Evolutionary conservation across 768 basidiomycete species (phyloP), one percentile per base, ranked within the genome.

Genomic region (Rubroboletus pulcherrimus): DNA sequence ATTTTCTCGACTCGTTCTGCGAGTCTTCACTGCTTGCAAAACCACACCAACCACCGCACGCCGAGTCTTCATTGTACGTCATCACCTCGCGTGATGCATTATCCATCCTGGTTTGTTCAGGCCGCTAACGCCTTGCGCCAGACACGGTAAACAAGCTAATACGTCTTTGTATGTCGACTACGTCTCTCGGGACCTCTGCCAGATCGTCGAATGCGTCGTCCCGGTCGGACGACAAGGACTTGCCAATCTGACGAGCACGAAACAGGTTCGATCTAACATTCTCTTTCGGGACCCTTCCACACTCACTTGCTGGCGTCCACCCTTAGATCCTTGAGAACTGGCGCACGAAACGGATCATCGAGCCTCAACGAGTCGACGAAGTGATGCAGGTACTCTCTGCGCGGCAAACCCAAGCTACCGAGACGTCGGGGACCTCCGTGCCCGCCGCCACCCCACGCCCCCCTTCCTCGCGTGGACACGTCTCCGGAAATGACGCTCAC

Each of bases 1-100:
- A 96, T 69, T 86, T 95, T 66, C 81, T 98, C 41, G 93, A 96
- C 71, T 85, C 89, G 0, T 78, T 97, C 14, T 93, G 89, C 69
- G 91, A 92, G 65, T 80, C 84, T 0, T 91, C 84, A 33, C 77
- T 89, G 4, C 76, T 87, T 34, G 82, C 84, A 46, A 87, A 83
- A 62, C 81, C 86, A 0, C 80, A 81, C 48, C 68, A 67, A 44
- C 59, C 57, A 41, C 75, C 80, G 0, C 55, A 57, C 12, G 30
- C 47, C 4, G 57, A 69, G 38, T 54, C 63, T 0, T 60, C 69
- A 9, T 61, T 69, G 65, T 69, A 30, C 8, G 61, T 60, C 29
- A 11, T 7, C 14, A n/a, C n/a, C n/a, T 26, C 21, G 34, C 24
- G 1, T 19, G 30, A n/a, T 12, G 10, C 8, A 3, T 8, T 5